Evolutionary conservation across 495 filamentous ascomycete genomes (phyloP).

Genomic region (Penicillium flavigenum): DNA sequence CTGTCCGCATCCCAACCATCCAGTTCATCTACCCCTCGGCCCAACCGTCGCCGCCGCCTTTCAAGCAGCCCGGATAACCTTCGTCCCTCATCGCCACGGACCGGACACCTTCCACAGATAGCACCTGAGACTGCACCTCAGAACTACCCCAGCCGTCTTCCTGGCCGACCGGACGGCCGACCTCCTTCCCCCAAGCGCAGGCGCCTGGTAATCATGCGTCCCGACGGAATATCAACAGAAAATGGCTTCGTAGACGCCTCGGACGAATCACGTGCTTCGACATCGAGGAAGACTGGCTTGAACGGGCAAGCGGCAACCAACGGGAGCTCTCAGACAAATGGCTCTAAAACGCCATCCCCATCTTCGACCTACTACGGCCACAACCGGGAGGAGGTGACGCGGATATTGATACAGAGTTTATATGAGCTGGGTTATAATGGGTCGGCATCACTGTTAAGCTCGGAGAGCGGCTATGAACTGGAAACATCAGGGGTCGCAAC

Average conservation of each 20-base stretch:
- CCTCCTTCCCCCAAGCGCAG: slow-evolving; percentile 58
- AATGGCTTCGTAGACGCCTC: slow-evolving; percentile 51
- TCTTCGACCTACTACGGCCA: slow-evolving; percentile 68
- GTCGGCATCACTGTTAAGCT: slow-evolving; percentile 69
- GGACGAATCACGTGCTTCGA: slow-evolving; percentile 42
- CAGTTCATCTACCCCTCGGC: slow-evolving; percentile 10
- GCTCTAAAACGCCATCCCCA: slow-evolving; percentile 39
- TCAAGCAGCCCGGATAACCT: slow-evolving; percentile 31
- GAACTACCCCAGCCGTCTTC: slow-evolving; percentile 23
- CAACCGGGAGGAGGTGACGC: slow-evolving; percentile 88
- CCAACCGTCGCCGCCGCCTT: slow-evolving; percentile 32
- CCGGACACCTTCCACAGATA: slow-evolving; percentile 22
- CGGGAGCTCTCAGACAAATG: slow-evolving; percentile 49
- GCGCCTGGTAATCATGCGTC: slow-evolving; percentile 62
- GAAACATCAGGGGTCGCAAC: slow-evolving; percentile 82
- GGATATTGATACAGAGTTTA: slow-evolving; percentile 89
- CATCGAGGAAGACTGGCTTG: slow-evolving; percentile 44
- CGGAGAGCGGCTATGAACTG: slow-evolving; percentile 85
- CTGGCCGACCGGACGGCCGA: slow-evolving; percentile 37
- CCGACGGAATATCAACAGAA: slow-evolving; percentile 51
- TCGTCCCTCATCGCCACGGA: slow-evolving; percentile 20
- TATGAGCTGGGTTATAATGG: slow-evolving; percentile 80
- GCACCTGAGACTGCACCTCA: slow-evolving; percentile 32
- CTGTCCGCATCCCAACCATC: slow-evolving; percentile 14
- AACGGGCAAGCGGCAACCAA: slow-evolving; percentile 54